Conservation (phyloP, 768 basidiomycete genomes). For the Mycena alexandri region DNA sequence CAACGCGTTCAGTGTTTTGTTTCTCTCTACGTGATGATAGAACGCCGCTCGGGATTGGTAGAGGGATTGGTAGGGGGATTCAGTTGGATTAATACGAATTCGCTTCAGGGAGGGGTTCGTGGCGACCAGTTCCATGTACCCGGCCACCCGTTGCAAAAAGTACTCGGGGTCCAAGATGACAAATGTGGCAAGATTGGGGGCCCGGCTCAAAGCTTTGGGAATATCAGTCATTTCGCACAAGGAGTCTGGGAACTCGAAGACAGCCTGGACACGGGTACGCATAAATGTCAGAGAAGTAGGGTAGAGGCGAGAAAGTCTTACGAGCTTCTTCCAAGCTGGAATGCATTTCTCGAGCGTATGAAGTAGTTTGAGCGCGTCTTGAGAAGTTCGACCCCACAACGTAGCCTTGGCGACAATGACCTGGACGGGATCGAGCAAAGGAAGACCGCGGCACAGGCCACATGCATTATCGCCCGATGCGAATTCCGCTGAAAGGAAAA, state of each 20-base stretch:
- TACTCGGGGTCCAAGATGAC: not conserved
- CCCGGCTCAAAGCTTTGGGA: not conserved
- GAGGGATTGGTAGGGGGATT: not conserved
- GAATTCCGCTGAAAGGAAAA: constrained; percentile 4
- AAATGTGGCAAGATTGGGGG: constrained; percentile 10
- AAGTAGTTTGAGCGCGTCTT: not conserved
- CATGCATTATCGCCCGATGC: constrained; percentile 4
- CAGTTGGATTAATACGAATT: not conserved
- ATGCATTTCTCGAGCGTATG: constrained; percentile 6
- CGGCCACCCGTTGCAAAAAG: not conserved
- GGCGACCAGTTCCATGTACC: not conserved
- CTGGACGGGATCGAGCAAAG: constrained; percentile 15
- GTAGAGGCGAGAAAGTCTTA: not conserved
- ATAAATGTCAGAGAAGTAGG: not conserved
- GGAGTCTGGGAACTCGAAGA: not conserved
- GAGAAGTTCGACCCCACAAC: not conserved
- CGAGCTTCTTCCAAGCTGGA: constrained; percentile 8
- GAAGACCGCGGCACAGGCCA: constrained; percentile 19
- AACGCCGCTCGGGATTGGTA: not conserved
- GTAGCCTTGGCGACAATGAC: not conserved
- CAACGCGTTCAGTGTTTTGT: not conserved
- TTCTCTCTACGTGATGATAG: not conserved
- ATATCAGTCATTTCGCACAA: not conserved
- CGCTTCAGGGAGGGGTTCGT: constrained; percentile 1
- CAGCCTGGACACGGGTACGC: not conserved